Evolutionary conservation across 2,329 filamentous ascomycete species (phyloP).

Genomic region (Clarireedia homoeocarpa): DNA sequence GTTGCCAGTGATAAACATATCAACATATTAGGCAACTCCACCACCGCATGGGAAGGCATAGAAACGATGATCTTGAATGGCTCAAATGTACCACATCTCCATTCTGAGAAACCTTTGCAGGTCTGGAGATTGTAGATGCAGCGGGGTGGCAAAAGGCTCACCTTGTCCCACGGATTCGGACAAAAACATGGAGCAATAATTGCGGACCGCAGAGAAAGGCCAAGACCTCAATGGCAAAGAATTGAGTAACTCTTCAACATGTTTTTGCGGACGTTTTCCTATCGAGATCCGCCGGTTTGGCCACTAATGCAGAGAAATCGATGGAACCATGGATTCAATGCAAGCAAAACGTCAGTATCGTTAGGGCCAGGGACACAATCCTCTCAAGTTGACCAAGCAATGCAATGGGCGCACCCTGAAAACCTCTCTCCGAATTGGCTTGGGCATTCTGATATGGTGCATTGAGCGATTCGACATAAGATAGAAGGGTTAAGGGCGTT

Average conservation of each 20-base stretch:
- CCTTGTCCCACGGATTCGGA: slow-evolving; percentile 12
- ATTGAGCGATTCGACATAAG: slow-evolving; percentile 17
- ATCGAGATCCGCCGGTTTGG: slow-evolving; percentile 26
- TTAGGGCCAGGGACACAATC: slow-evolving; percentile 23
- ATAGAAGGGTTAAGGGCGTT: slow-evolving; percentile 1
- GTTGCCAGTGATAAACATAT: slow-evolving; percentile 69
- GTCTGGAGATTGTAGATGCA: slow-evolving; percentile 26
- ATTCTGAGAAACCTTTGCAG: slow-evolving; percentile 27
- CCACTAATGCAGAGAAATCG: slow-evolving; percentile 27
- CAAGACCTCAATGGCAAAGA: slow-evolving; percentile 3
- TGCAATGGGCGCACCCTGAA: slow-evolving; percentile 5
- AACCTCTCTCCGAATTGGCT: neutral
- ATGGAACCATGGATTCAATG: slow-evolving; percentile 11
- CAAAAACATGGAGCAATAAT: slow-evolving; percentile 6
- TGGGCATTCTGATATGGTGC: slow-evolving; percentile 12
- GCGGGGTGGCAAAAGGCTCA: slow-evolving; percentile 28
- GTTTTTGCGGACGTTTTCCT: slow-evolving; percentile 6
- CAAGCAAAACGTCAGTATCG: slow-evolving; percentile 25
- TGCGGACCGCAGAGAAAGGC: slow-evolving; percentile 5
- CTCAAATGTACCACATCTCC: slow-evolving; percentile 27
- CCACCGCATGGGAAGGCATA: slow-evolving; percentile 38
- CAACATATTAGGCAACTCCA: slow-evolving; percentile 56
- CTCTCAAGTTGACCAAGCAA: slow-evolving; percentile 14
- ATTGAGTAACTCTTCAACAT: slow-evolving; percentile 6
- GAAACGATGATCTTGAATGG: slow-evolving; percentile 29